Base-by-base conservation (phyloP, 768 basidiomycete genomes). In the Epithele typhae region DNA sequence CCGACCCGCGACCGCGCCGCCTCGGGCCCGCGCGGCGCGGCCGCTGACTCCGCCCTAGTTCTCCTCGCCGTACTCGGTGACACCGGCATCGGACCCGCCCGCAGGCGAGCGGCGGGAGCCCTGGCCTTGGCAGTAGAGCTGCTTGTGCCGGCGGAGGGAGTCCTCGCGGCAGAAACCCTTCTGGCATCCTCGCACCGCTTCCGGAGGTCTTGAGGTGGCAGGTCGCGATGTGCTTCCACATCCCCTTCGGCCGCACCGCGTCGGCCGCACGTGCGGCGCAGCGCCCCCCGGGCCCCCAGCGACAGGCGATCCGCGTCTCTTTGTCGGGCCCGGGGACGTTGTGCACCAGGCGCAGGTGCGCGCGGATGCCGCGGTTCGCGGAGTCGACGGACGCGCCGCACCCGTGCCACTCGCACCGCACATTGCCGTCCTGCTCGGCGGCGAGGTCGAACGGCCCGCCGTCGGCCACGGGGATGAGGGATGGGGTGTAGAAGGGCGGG, bases 111-210 rank as follows among this genome's bases (percentile, higher is more conserved):
- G 18, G 37, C 19, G 37, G 37, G 37, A 5, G 23, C 39, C 15
- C 24, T 12, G 14, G 14, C 8, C 23, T 15, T 22, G 39, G 23
- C 39, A 40, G 23, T 40, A 40, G 23, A 40, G 39, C 22, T 25
- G n/a, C 23, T 40, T 22, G 43, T 44, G 43, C 4, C 43, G 43
- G 25, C 15, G 19, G 43, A 44, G 43, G 9, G 43, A 44, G 43
- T 44, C 43, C 43, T 36, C 19, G 43, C 43, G 43, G 43, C 43
- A 44, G 34, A 44, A 44, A 12, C 19, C 43, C 33, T 33, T 27
- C 3, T 34, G 25, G 33, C 43, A 44, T 14, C 23, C n/a, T 21
- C 33, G 34, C 43, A 44, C 10, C 19, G 27, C 19, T 21, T 10
- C 33, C 34, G 32, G n/a, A 35, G 19, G 14, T 33, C 43, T 44